Evolutionary conservation across 768 basidiomycete species (phyloP).

Genomic region (Podaxis sp.): DNA sequence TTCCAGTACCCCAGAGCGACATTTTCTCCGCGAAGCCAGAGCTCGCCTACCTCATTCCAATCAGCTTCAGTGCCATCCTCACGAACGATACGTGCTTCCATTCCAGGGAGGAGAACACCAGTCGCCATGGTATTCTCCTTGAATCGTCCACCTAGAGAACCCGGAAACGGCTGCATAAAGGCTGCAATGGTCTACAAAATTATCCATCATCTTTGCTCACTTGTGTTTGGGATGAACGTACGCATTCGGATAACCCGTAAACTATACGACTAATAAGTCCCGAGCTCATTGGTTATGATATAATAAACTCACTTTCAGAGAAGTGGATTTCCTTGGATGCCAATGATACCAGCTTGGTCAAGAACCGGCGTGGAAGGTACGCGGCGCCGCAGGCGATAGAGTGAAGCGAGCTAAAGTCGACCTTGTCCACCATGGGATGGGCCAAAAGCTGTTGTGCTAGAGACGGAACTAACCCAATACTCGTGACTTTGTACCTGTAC

Average conservation of each 20-base stretch:
- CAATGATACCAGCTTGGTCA: conserved; percentile 33
- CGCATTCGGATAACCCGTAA: conserved; percentile 70
- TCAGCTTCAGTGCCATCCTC: conserved; percentile 55
- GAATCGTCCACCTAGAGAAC: conserved; percentile 40
- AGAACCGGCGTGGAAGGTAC: conserved; percentile 59
- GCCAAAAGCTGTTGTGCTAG: conserved; percentile 61
- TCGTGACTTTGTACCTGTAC: too few relatives aligned
- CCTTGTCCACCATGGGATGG: conserved; percentile 43
- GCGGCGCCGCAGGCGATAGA: conserved; percentile 54
- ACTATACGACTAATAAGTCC: conserved; percentile 34
- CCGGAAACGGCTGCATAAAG: conserved; percentile 40
- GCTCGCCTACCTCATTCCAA: conserved; percentile 61
- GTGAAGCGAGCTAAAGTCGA: conserved; percentile 52
- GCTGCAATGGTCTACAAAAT: conserved; percentile 52
- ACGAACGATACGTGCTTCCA: conserved; percentile 58
- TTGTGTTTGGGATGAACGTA: conserved; percentile 28
- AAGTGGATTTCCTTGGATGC: conserved; percentile 31
- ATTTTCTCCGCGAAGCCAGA: conserved; percentile 54
- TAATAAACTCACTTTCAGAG: conserved; percentile 39
- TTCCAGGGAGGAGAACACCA: conserved; percentile 61
- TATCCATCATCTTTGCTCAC: neutral
- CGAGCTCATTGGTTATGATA: neutral
- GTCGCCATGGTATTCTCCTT: conserved; percentile 39
- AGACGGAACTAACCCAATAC: conserved; percentile 44
- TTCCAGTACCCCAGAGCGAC: conserved; percentile 70